phyloP scores from a whole-genome alignment of 1,284 basidiomycete species.

The Thecaphora thlaspeos region DNA sequence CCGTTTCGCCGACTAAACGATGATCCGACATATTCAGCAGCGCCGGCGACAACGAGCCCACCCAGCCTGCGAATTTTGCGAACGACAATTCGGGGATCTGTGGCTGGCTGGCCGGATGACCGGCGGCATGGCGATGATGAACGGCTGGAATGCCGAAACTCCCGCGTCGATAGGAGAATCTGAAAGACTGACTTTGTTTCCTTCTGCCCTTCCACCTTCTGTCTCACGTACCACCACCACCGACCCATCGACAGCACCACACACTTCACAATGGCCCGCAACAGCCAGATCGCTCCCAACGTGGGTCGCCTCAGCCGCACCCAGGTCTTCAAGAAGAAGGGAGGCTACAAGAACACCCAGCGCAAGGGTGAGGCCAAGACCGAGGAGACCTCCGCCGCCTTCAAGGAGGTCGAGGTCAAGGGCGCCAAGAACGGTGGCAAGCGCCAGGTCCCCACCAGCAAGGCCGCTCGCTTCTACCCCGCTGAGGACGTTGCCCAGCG shows the following conservation, averaged over 20 bases:
- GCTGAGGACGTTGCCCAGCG: conserved; percentile 86
- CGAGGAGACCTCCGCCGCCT: conserved; percentile 61
- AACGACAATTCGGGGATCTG: too few relatives aligned
- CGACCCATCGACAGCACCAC: conserved; percentile 16
- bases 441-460: conserved; percentile 77
- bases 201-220: background rate
- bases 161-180: too few relatives aligned
- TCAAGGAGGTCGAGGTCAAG: conserved; percentile 79
- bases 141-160: too few relatives aligned
- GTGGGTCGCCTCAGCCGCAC: conserved; percentile 69
- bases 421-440: conserved; percentile 89
- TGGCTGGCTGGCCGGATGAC: too few relatives aligned
- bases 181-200: too few relatives aligned
- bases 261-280: conserved; percentile 76
- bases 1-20: too few relatives aligned
- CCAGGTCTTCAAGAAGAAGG: conserved; percentile 73
- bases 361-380: conserved; percentile 66
- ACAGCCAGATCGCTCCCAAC: conserved; percentile 78
- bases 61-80: too few relatives aligned
- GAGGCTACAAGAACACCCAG: conserved; percentile 72
- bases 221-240: background rate
- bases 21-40: too few relatives aligned
- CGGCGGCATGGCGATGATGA: too few relatives aligned
- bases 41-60: too few relatives aligned
- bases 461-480: conserved; percentile 94